A percentile compares a stretch with the other conserved stretches of the same genome.
Evolutionary conservation across 352 stramenopile species (phyloP).

Genomic region (Phytophthora citrophthora): DNA sequence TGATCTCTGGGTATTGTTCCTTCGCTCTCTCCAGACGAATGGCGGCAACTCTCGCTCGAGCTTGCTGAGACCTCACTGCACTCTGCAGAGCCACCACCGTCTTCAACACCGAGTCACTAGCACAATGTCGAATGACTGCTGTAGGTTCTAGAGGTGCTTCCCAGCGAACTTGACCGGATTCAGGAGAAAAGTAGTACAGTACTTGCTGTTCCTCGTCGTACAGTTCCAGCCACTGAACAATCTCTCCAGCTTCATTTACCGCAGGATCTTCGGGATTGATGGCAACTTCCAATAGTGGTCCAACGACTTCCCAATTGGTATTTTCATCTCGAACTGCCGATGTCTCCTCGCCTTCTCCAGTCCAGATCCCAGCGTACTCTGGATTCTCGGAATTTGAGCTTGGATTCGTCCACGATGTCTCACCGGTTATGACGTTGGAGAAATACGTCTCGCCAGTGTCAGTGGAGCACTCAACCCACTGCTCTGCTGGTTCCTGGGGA

Average conservation of each 20-base stretch:
- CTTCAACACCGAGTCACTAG: constrained; percentile 48
- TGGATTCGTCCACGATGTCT: constrained; percentile 53
- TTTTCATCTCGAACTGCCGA: background rate
- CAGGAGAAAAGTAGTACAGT: constrained; percentile 56
- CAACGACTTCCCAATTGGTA: constrained; percentile 29
- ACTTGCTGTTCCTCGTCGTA: constrained; percentile 51
- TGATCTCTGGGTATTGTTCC: constrained; percentile 5
- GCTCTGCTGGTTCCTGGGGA: too few relatives aligned
- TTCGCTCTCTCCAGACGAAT: constrained; percentile 30
- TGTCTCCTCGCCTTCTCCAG: background rate
- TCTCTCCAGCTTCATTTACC: background rate
- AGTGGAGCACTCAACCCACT: constrained; percentile 50
- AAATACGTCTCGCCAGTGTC: constrained; percentile 56
- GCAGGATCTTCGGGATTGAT: background rate
- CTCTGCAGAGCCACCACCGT: constrained; percentile 57
- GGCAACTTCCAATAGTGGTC: constrained; percentile 30
- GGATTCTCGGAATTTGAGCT: constrained; percentile 10
- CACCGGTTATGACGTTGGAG: constrained; percentile 44
- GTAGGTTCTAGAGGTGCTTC: constrained; percentile 26
- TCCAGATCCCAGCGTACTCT: constrained; percentile 2
- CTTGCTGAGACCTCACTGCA: constrained; percentile 55
- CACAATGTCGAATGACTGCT: constrained; percentile 38
- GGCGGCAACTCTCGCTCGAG: constrained; percentile 43
- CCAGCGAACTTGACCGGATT: constrained; percentile 56
- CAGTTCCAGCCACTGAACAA: constrained; percentile 57